These are phyloP conservation scores for Xylaria sp. DNA, from an alignment of 2,329 filamentous ascomycete genomes.

Conservation along the genomic window DNA sequence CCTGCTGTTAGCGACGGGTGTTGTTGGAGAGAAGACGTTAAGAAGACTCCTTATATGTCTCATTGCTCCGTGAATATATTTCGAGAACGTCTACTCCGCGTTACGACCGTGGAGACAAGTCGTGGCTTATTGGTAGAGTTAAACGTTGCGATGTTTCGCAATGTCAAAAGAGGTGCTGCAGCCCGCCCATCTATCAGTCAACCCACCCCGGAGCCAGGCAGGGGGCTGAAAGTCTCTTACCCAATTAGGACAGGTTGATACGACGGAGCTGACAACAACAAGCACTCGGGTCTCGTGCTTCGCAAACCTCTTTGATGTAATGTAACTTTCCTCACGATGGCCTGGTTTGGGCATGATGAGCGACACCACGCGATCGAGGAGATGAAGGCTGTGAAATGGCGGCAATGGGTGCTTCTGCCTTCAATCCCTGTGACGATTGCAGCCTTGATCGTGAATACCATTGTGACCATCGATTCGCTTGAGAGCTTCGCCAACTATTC, in stretches of 20 bases:
- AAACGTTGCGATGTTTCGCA: background rate
- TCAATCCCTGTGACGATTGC: background rate
- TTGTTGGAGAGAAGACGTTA: background rate
- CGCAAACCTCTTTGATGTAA: background rate
- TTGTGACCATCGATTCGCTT: background rate
- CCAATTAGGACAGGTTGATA: background rate
- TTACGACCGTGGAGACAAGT: background rate
- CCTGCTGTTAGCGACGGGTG: background rate
- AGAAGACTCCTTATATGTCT: background rate
- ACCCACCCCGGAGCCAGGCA: background rate
- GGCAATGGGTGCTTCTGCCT: background rate
- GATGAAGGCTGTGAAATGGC: conserved; percentile 11
- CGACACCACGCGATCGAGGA: background rate
- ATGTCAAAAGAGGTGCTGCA: background rate
- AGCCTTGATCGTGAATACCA: background rate
- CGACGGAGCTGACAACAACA: background rate
- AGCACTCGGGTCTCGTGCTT: no score
- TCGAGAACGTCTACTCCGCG: background rate
- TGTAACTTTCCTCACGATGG: background rate
- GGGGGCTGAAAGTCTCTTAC: background rate
- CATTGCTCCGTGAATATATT: background rate
- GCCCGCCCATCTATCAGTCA: background rate
- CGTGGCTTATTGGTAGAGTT: background rate
- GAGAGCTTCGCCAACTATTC: background rate
- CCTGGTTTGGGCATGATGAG: background rate